Conservation (phyloP, 305 asterid species). For the Solanum hybrid region DNA sequence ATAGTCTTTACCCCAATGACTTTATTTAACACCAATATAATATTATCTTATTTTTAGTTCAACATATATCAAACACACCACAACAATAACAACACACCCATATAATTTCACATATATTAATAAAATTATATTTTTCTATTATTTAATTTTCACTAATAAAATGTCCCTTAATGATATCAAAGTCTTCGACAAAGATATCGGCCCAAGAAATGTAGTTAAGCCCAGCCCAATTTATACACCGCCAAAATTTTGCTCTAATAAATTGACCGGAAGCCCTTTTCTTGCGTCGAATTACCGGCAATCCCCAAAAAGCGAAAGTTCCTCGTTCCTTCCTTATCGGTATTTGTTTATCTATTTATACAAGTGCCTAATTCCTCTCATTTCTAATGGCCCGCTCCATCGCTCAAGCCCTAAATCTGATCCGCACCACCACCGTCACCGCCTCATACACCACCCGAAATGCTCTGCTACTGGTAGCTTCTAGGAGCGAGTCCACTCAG, state of each 20-base stretch:
- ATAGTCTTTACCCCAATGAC: background rate
- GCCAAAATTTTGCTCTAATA: background rate
- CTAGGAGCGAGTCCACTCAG: slow-evolving; percentile 1
- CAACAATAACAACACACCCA: background rate
- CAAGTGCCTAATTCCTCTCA: background rate
- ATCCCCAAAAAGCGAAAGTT: background rate
- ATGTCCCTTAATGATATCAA: background rate
- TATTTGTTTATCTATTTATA: background rate
- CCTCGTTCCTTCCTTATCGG: background rate
- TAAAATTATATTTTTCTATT: background rate
- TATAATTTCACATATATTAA: background rate
- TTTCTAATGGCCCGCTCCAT: slow-evolving; percentile 6
- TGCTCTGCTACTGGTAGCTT: background rate
- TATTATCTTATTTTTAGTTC: background rate
- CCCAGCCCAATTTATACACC: background rate
- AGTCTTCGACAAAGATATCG: background rate
- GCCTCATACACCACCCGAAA: background rate
- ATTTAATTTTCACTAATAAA: background rate
- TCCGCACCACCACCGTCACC: background rate
- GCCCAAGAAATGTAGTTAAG: background rate
- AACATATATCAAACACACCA: background rate
- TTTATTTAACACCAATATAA: background rate
- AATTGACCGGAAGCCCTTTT: background rate
- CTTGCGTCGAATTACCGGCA: background rate
- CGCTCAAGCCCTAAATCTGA: slow-evolving; percentile 6